Base-by-base conservation (phyloP, 2,329 filamentous ascomycete species). In the Monilinia laxa region DNA sequence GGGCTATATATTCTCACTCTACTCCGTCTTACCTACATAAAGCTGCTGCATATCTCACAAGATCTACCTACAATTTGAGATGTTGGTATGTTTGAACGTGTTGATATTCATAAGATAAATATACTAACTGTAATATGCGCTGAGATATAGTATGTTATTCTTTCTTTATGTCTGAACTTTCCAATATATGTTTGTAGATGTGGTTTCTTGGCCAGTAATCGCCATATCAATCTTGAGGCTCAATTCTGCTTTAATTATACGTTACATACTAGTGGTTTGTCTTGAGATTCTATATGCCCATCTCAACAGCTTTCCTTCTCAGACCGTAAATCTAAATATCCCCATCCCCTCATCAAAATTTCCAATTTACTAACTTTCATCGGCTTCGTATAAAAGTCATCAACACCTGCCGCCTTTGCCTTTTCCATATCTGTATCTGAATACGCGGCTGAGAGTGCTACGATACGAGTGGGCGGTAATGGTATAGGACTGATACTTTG, bases 311-410 rank as follows among this genome's bases (percentile, higher is more conserved):
- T 40, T 16, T 4, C 1, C 16, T 40, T 12, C 2, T n/a, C 1
- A 14, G 7, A 14, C 23, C 14, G 35, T 54, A 1, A 31, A 64
- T 45, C 25, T 0, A 56, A 23, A 16, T 58, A 65, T 11, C 62
- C 62, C 62, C 62, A 65, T 1, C 18, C 31, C 42, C n/a, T 65
- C 62, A 65, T 65, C 31, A 65, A 25, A 5, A 20, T 16, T n/a
- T 56, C 62, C 18, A 65, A 47, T 28, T 16, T 47, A 58, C 62
- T 58, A 31, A 65, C 16, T 18, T 65, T 65, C 58, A 84, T 80
- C 0, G 82, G 83, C 73, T 84, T 84, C 18, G 83, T 83, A 25
- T 85, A 71, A 62, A 85, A 85, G 12, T 84, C 68, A 64, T 86
- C 83, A 6, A 85, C 76, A 0, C 84, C 84, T 40, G 81, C 83